Evolutionary conservation across 495 filamentous ascomycete genomes (phyloP), one percentile per base, ranked within the genome.

Genomic region (Trichoderma parareesei): DNA sequence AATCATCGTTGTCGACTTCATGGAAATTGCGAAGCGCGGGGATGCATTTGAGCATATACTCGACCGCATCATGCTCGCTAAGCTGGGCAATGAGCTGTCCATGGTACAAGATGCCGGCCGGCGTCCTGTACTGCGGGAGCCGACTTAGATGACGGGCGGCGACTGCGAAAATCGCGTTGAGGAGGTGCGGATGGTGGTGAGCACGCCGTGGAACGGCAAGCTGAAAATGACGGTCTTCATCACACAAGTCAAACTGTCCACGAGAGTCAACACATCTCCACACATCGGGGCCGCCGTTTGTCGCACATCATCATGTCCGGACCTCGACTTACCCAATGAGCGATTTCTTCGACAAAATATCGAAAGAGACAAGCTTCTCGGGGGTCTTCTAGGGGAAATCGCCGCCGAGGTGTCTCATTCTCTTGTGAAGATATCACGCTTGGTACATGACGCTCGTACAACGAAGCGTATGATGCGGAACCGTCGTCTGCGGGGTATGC

Each of bases 91-190:
- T 40, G 5, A 61, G 60, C n/a, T 61, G 60, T n/a, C 60, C 60
- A 16, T 61, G 60, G 27, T 41, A 61, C 4, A 41, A 5, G 8
- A 61, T 61, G 3, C 60, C 60, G 41, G 4, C 16, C 3, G 60
- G 35, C 3, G 60, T 61, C 35, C 40, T 61, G 14, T 61, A 61
- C 60, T 61, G 60, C 7, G 60, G 60, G 2, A 61, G 60, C 2
- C 60, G 60, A 41, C 60, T 61, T 5, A 61, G 60, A 37, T 61
- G 60, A 18, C 60, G 60, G 8, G 60, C 37, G 16, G 60, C 60
- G 10, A 61, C 60, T 18, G 60, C 60, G 16, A 61, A 61, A 2
- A 61, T 61, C 16, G 60, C 60, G 37, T 61, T 61, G 60, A 61
- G 60, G 37, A 61, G 60, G n/a, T 61, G 60, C 3, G 60, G 35